Conservation (phyloP, 208 protist species). For the Entamoeba dispar region DNA sequence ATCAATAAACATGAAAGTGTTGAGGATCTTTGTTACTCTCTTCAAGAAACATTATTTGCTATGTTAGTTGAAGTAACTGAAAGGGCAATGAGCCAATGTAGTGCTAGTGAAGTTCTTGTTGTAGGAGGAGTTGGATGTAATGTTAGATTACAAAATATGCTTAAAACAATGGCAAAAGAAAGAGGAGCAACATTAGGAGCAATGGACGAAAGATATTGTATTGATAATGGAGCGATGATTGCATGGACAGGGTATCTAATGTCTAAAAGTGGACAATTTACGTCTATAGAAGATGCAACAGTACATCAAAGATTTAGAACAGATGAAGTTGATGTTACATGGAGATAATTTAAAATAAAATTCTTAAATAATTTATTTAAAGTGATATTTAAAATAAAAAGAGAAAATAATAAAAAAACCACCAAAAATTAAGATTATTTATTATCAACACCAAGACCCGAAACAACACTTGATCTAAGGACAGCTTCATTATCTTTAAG, state of each 20-base stretch:
- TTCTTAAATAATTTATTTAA: too few species aligned
- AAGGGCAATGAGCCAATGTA: conserved; percentile 84
- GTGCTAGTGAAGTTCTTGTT: conserved; percentile 73
- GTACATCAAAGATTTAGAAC: conserved; percentile 60
- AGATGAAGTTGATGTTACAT: conserved; percentile 70
- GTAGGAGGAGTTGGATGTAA: conserved; percentile 93
- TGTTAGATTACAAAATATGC: conserved; percentile 31
- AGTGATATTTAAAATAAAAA: too few species aligned
- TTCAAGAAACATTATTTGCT: conserved; percentile 92
- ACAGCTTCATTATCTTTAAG: not conserved
- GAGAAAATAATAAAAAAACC: too few species aligned
- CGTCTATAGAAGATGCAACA: conserved; percentile 31
- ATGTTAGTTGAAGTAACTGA: conserved; percentile 96
- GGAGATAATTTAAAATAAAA: conserved; percentile 37
- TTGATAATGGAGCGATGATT: conserved; percentile 99
- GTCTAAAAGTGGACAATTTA: conserved; percentile 37
- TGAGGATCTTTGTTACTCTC: conserved; percentile 83
- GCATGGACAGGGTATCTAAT: conserved; percentile 75
- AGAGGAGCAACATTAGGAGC: conserved; percentile 27
- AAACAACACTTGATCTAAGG: not conserved
- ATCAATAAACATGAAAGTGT: conserved; percentile 21
- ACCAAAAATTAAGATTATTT: not conserved
- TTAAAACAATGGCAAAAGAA: conserved; percentile 25
- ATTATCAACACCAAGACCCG: not conserved
- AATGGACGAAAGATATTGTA: conserved; percentile 89